Conservation (phyloP, 1,139 yeast species). For the Hansenula lynferdii region DNA sequence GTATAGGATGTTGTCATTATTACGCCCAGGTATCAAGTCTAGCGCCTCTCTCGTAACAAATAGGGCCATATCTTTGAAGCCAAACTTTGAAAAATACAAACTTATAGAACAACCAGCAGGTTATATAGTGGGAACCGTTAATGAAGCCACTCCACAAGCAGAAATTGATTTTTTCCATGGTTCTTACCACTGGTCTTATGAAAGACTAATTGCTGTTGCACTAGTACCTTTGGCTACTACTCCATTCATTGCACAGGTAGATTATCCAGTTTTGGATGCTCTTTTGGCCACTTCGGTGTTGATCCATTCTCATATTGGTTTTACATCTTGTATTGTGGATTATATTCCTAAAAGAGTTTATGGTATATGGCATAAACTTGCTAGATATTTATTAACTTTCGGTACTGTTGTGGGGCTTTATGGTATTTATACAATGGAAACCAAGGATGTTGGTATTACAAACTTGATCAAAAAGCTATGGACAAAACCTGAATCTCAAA, state of each 20-base stretch:
- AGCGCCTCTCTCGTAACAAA: no score
- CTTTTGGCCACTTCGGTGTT: slow-evolving; percentile 57
- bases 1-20: neutral
- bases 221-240: slow-evolving; percentile 68
- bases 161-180: slow-evolving; percentile 63
- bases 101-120: slow-evolving; percentile 66
- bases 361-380: slow-evolving; percentile 63
- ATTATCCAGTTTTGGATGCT: slow-evolving; percentile 69
- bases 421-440: slow-evolving; percentile 81
- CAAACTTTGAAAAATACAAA: slow-evolving; percentile 42
- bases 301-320: slow-evolving; percentile 76
- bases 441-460: slow-evolving; percentile 55
- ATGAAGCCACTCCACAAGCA: slow-evolving; percentile 74
- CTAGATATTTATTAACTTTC: slow-evolving; percentile 57
- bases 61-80: slow-evolving; percentile 26
- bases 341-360: slow-evolving; percentile 84
- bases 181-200: slow-evolving; percentile 86
- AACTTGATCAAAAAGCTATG: slow-evolving; percentile 42
- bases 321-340: slow-evolving; percentile 83
- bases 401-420: slow-evolving; percentile 73
- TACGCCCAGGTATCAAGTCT: slow-evolving; percentile 2
- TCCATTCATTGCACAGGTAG: slow-evolving; percentile 67
- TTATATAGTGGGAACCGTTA: slow-evolving; percentile 63
- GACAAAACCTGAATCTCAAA: slow-evolving; percentile 21
- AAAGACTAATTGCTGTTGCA: slow-evolving; percentile 59